A percentile compares a stretch with the other conserved stretches of the same genome.
These are phyloP conservation scores for Yamadazyma oceani DNA, from an alignment of 1,139 yeast genomes.

Conservation along the genomic window DNA sequence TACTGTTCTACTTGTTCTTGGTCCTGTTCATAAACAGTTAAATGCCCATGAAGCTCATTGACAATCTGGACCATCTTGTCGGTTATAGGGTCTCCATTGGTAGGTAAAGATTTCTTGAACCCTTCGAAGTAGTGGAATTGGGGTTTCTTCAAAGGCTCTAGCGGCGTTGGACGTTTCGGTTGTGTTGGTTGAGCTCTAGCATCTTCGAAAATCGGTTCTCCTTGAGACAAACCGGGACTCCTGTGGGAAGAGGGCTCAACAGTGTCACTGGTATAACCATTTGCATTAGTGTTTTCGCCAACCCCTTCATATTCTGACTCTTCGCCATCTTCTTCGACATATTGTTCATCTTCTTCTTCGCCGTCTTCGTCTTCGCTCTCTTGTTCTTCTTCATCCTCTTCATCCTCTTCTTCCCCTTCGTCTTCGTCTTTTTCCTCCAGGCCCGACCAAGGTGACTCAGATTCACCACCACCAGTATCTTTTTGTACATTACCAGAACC, in stretches of 20 bases:
- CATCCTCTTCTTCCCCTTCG: constrained; percentile 2
- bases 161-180: too few species aligned
- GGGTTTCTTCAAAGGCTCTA: not conserved
- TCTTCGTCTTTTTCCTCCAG: constrained; percentile 1
- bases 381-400: constrained; percentile 5
- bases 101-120: constrained; percentile 2
- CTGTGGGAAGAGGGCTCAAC: too few species aligned
- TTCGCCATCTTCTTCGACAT: constrained; percentile 8
- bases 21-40: constrained; percentile 2
- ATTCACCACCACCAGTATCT: too few species aligned
- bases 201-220: too few species aligned
- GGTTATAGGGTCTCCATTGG: constrained; percentile 7
- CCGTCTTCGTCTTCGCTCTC: constrained; percentile 7
- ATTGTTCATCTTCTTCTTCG: constrained; percentile 6
- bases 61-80: constrained; percentile 18
- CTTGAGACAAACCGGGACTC: too few species aligned
- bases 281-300: too few species aligned
- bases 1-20: constrained; percentile 1
- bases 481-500: not conserved
- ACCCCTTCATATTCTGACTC: constrained; percentile 2
- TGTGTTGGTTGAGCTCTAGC: too few species aligned
- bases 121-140: constrained; percentile 9
- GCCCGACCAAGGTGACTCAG: too few species aligned
- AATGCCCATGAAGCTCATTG: constrained; percentile 20
- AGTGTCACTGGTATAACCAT: too few species aligned